Evolutionary conservation across 768 basidiomycete species (phyloP).

Genomic region (Pleurotus cornucopiae): DNA sequence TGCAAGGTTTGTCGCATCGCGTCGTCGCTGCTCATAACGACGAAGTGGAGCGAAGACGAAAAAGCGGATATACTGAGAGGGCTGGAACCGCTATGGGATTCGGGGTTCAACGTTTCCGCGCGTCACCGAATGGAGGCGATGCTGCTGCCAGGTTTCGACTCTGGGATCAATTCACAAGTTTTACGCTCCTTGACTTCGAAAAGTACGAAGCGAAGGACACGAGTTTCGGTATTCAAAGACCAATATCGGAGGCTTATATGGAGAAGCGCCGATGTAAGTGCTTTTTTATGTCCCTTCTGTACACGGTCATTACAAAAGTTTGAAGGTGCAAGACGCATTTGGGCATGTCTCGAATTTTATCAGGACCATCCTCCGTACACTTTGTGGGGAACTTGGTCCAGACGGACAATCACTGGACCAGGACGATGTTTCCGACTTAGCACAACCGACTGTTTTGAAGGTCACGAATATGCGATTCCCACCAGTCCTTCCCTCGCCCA

Average conservation of each 20-base stretch:
- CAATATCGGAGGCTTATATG: constrained; percentile 58
- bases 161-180: constrained; percentile 62
- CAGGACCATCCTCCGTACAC: constrained; percentile 35
- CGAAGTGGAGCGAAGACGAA: constrained; percentile 58
- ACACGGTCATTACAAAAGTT: background rate
- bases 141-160: constrained; percentile 33
- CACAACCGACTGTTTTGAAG: constrained; percentile 36
- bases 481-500: constrained; percentile 17
- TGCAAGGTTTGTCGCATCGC: constrained; percentile 41
- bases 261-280: constrained; percentile 64
- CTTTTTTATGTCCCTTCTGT: background rate
- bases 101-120: background rate
- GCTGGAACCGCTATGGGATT: constrained; percentile 43
- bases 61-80: constrained; percentile 60
- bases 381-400: constrained; percentile 24
- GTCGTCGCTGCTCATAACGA: constrained; percentile 33
- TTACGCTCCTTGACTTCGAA: constrained; percentile 31
- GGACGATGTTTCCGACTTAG: constrained; percentile 57
- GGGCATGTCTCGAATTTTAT: constrained; percentile 24
- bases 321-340: constrained; percentile 52
- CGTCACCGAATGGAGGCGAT: constrained; percentile 40
- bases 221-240: constrained; percentile 21
- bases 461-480: constrained; percentile 11
- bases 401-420: constrained; percentile 21
- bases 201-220: constrained; percentile 10